Percentiles rank a stretch among this genome's conserved stretches.
Conservation (phyloP, 768 basidiomycete genomes). For the Terana coerulea region DNA sequence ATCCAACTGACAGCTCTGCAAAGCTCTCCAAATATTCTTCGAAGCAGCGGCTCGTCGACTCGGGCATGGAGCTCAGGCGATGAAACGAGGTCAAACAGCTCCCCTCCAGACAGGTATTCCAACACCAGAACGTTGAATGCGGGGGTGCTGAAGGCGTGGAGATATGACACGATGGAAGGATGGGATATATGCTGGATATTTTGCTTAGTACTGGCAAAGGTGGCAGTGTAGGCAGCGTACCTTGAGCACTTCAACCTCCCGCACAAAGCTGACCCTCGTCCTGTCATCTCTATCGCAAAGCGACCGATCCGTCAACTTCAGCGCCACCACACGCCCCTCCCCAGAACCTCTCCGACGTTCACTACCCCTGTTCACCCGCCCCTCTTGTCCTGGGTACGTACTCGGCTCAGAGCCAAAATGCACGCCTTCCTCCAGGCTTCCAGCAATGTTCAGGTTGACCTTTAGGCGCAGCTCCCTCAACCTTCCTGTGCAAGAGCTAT, state of each 20-base stretch:
- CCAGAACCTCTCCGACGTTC: constrained; percentile 3
- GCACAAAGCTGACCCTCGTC: constrained; percentile 71
- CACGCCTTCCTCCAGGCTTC: constrained; percentile 7
- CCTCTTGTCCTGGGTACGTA: neutral
- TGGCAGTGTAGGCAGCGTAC: constrained; percentile 36
- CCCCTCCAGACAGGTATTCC: constrained; percentile 73
- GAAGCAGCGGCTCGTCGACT: constrained; percentile 45
- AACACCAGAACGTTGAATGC: constrained; percentile 77
- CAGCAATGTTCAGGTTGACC: neutral
- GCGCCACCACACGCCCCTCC: constrained; percentile 41
- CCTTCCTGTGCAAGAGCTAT: constrained; percentile 15
- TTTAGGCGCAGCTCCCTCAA: constrained; percentile 12
- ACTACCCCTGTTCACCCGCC: neutral
- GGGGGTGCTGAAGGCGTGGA: constrained; percentile 66
- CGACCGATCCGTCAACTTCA: constrained; percentile 47
- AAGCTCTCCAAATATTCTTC: constrained; percentile 74
- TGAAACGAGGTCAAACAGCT: constrained; percentile 75
- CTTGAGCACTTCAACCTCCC: constrained; percentile 83
- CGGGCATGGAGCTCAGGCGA: constrained; percentile 36
- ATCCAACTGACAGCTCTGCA: constrained; percentile 81
- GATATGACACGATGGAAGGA: constrained; percentile 71
- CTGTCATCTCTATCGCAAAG: constrained; percentile 56
- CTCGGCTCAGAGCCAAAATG: constrained; percentile 10
- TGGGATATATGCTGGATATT: constrained; percentile 66
- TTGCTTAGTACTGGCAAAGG: too few relatives aligned